Percentiles rank a stretch among this genome's conserved stretches.
Conservation (phyloP, 495 filamentous ascomycete genomes). For the Penicillium angulare region DNA sequence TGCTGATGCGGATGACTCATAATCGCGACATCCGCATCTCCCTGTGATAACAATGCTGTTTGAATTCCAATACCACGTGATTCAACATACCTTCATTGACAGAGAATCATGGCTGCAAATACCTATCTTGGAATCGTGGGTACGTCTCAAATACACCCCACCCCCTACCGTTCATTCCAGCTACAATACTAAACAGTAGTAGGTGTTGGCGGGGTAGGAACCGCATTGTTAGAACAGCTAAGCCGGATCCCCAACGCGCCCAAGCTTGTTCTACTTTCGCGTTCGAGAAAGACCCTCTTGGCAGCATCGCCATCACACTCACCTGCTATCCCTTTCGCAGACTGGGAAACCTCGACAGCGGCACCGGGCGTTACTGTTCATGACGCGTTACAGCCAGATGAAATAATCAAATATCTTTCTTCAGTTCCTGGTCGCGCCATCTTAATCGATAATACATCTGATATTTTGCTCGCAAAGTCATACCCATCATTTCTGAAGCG, state of each 20-base stretch:
- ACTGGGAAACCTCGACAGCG: conserved; percentile 52
- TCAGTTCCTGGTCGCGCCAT: conserved; percentile 67
- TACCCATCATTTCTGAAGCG: conserved; percentile 75
- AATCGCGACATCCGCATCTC: too few relatives aligned
- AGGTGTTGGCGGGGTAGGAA: conserved; percentile 1
- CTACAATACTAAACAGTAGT: background rate
- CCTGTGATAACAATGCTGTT: too few relatives aligned
- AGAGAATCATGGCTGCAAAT: background rate
- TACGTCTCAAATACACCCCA: background rate
- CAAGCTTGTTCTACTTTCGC: conserved; percentile 60
- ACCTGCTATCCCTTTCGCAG: conserved; percentile 50
- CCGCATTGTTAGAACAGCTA: background rate
- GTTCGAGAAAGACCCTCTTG: conserved; percentile 72
- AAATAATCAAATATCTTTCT: conserved; percentile 67
- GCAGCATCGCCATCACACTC: conserved; percentile 41
- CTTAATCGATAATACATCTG: conserved; percentile 90
- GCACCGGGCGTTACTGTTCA: conserved; percentile 51
- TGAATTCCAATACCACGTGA: too few relatives aligned
- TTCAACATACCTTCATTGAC: too few relatives aligned
- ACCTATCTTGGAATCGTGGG: background rate
- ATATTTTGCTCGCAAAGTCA: conserved; percentile 66
- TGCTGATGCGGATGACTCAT: too few relatives aligned
- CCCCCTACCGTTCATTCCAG: too few relatives aligned
- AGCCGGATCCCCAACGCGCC: background rate
- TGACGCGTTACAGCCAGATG: conserved; percentile 50